phyloP scores from a whole-genome alignment of 768 basidiomycete species.

The Saitozyma sp. region DNA sequence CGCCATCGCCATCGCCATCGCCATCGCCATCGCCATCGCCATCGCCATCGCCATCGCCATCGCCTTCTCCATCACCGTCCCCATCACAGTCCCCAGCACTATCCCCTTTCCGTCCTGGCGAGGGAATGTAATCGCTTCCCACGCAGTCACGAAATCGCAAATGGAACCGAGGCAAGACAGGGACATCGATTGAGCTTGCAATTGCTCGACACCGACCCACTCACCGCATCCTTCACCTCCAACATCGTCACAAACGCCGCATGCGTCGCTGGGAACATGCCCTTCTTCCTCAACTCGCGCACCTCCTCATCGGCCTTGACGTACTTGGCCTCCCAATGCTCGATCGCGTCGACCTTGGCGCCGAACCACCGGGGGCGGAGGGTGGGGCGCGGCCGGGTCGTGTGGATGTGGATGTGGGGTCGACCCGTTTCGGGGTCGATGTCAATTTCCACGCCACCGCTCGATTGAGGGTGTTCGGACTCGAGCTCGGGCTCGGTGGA shows the following conservation, averaged over 20 bases:
- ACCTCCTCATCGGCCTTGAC: slow-evolving; percentile 79
- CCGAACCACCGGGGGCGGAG: slow-evolving; percentile 73
- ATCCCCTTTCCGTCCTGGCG: too few species aligned
- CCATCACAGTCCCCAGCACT: too few species aligned
- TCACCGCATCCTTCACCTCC: slow-evolving; percentile 85
- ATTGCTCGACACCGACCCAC: slow-evolving; percentile 40
- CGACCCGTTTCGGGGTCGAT: not conserved
- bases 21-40: slow-evolving; percentile 1
- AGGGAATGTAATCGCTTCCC: too few species aligned
- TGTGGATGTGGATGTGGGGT: slow-evolving; percentile 59
- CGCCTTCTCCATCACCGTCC: too few species aligned
- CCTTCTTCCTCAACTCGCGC: slow-evolving; percentile 65
- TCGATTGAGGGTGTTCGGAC: not conserved
- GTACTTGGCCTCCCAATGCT: slow-evolving; percentile 79
- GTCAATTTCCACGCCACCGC: not conserved
- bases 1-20: slow-evolving; percentile 2
- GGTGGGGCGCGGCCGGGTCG: slow-evolving; percentile 75
- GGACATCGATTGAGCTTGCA: not conserved
- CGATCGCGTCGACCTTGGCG: slow-evolving; percentile 78
- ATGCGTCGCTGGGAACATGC: slow-evolving; percentile 76
- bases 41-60: slow-evolving; percentile 2
- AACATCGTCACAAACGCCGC: slow-evolving; percentile 95
- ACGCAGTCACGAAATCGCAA: too few species aligned
- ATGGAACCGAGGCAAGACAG: too few species aligned
- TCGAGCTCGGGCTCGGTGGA: not conserved